Base-by-base conservation (phyloP, 164 flowering plant species). In the Kingdonia uniflora region DNA sequence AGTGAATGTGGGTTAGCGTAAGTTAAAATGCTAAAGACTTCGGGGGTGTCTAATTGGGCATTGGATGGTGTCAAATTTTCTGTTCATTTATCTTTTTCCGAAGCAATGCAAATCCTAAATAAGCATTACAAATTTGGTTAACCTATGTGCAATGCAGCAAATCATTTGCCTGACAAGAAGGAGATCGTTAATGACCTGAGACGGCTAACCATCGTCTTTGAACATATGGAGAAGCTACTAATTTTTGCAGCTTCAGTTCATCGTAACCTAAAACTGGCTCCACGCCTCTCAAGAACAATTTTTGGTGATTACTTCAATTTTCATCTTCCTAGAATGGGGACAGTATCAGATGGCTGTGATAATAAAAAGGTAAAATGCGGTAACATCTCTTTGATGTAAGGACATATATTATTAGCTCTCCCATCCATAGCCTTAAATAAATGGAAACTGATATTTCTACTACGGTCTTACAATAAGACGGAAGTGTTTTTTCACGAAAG, bases 161-260 rank as follows among this genome's bases (percentile, higher is more conserved):
- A 45, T 41, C 42, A 56, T 41, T 42, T 58, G 12, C 51, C 26
- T 49, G 59, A 59, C 19, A 70, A 63, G 55, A 62, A 23, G 11
- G 74, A 66, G 58, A n/a, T 63, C 26, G 33, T 70, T 37, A 55
- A 56, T 55, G 74, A 70, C 57, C 54, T 70, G 13, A 76, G 64
- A 58, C 74, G 86, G 47, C 73, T 92, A 1, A 78, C 85, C 52
- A 55, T 57, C 35, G 74, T 82, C 48, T 83, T 82, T 64, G 84
- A 71, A 56, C 91, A 88, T 62, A 80, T 92, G 42, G 99, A 92
- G 77, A 75, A 73, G 69, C 62, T 92, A 29, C 62, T 80, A 21
- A 65, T 71, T 42, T 50, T 87, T 29, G 92, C 96, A 46, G 90
- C 90, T 55, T 94, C 96, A 63, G 78, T 94, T 47, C 90, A 83